These are phyloP conservation scores for Leccinum uliginosum DNA, from an alignment of 768 basidiomycete genomes.

Conservation along the genomic window DNA sequence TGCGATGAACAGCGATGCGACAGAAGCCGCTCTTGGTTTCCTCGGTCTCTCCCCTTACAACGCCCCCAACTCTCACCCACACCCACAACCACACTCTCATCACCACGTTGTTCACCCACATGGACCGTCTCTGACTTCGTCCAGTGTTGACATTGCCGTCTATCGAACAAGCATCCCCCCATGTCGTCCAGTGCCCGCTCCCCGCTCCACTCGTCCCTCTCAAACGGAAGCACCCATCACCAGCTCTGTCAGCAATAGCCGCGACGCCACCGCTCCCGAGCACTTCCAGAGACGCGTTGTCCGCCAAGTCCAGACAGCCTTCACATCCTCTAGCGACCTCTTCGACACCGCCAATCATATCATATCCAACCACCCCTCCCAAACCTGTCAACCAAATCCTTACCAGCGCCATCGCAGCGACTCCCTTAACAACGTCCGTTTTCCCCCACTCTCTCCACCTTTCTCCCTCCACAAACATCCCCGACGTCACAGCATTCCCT, in stretches of 20 bases:
- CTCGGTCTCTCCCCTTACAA: conserved; percentile 44
- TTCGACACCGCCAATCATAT: conserved; percentile 16
- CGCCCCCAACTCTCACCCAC: conserved; percentile 26
- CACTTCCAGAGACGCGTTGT: too few relatives aligned
- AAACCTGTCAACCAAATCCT: too few relatives aligned
- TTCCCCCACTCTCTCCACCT: conserved; percentile 12
- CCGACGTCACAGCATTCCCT: conserved; percentile 12
- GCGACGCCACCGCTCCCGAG: conserved; percentile 7
- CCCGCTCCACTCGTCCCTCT: conserved; percentile 34
- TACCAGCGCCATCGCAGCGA: conserved; percentile 11
- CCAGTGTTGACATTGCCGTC: conserved; percentile 21
- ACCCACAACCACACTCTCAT: conserved; percentile 22
- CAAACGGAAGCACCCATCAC: conserved; percentile 37
- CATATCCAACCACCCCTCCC: conserved; percentile 4
- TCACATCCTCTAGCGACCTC: conserved; percentile 18
- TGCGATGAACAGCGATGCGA: conserved; percentile 51
- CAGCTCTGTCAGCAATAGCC: conserved; percentile 13
- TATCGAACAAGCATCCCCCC: conserved; percentile 20
- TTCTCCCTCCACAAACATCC: conserved; percentile 14
- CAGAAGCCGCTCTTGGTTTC: conserved; percentile 56
- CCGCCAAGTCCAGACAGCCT: conserved; percentile 14
- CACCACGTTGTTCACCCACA: conserved; percentile 24
- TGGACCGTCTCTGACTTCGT: conserved; percentile 27
- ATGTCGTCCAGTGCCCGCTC: conserved; percentile 19
- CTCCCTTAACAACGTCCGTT: conserved; percentile 16